These are phyloP conservation scores for Penicillium sp. DNA, from an alignment of 2,329 filamentous ascomycete species.

Conservation along the genomic window DNA sequence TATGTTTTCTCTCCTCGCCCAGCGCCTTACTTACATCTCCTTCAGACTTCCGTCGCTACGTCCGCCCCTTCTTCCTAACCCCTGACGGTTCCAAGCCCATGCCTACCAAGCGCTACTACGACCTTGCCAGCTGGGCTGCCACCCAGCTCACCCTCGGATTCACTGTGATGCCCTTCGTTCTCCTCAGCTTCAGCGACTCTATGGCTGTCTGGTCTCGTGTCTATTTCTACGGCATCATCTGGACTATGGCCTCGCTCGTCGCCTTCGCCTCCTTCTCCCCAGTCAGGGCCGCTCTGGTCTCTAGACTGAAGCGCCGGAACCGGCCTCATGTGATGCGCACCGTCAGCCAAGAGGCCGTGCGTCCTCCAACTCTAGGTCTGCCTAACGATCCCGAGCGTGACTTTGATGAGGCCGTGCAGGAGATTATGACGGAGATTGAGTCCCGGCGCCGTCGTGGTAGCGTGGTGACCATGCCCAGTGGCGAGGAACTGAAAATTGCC, in stretches of 20 bases:
- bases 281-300: conserved; percentile 62
- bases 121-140: conserved; percentile 69
- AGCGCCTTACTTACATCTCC: conserved; percentile 17
- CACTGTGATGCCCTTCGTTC: conserved; percentile 77
- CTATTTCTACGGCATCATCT: conserved; percentile 81
- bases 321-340: conserved; percentile 44
- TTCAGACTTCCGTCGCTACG: conserved; percentile 79
- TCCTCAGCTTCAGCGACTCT: conserved; percentile 71
- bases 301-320: conserved; percentile 60
- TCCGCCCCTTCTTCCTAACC: conserved; percentile 91
- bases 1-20: background rate
- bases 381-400: conserved; percentile 74
- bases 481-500: conserved; percentile 53
- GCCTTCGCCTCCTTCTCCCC: conserved; percentile 72
- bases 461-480: conserved; percentile 45
- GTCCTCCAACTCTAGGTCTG: conserved; percentile 72
- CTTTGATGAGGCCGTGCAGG: conserved; percentile 73
- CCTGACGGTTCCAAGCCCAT: conserved; percentile 69
- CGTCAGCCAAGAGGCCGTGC: conserved; percentile 59
- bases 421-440: conserved; percentile 73
- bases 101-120: conserved; percentile 80
- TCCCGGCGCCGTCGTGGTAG: conserved; percentile 52
- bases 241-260: conserved; percentile 62
- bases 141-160: conserved; percentile 87
- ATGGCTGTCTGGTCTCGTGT: conserved; percentile 78